phyloP scores from a whole-genome alignment of 2,329 filamentous ascomycete species.

The Cadophora sp. region DNA sequence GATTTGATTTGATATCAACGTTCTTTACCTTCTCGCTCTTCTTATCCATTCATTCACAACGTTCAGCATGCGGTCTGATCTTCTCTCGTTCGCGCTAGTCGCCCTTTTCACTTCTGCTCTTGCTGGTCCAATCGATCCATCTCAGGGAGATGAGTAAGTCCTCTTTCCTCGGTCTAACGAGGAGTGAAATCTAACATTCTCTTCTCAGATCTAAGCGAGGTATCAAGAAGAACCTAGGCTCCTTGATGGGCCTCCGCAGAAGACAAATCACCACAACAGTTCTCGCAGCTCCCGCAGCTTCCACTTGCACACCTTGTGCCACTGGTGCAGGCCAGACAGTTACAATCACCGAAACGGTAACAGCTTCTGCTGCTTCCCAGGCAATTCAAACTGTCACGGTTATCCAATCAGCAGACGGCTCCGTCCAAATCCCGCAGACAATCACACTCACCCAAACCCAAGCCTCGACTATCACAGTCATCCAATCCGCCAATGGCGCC shows the following conservation, averaged over 20 bases:
- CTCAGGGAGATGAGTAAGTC: conserved; percentile 22
- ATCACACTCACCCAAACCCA: not conserved
- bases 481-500: not conserved
- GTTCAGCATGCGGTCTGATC: conserved; percentile 37
- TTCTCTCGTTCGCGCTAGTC: conserved; percentile 35
- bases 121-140: conserved; percentile 32
- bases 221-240: not conserved
- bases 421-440: not conserved
- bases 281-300: not conserved
- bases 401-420: not conserved
- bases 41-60: conserved; percentile 9
- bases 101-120: conserved; percentile 36
- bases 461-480: conserved; percentile 7
- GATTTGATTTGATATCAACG: conserved; percentile 35
- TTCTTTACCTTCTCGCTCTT: conserved; percentile 25
- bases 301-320: not conserved
- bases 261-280: conserved; percentile 9
- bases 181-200: not conserved
- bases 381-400: not conserved
- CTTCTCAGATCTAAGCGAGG: conserved; percentile 1
- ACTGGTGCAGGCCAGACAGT: not conserved
- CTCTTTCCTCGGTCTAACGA: not conserved
- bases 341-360: conserved; percentile 3
- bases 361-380: conserved; percentile 10
- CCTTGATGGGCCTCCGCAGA: conserved; percentile 4